Evolutionary conservation across 1,284 basidiomycete species (phyloP).

Genomic region (Coniferiporia sulphurascens): DNA sequence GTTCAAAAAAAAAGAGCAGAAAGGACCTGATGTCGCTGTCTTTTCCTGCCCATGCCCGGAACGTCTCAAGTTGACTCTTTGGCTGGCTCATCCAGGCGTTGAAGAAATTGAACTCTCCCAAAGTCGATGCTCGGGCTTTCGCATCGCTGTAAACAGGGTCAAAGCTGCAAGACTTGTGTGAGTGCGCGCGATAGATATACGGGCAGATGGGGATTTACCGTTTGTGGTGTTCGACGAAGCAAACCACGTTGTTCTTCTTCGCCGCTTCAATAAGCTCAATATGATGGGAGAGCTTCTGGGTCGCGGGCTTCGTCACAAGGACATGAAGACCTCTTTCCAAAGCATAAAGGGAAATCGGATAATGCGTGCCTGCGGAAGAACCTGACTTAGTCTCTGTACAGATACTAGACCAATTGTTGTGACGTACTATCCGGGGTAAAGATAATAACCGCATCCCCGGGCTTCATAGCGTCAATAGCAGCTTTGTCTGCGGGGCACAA

Average conservation of each 20-base stretch:
- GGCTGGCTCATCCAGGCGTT: slow-evolving; percentile 93
- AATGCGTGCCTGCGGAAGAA: slow-evolving; percentile 67
- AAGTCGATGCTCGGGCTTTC: slow-evolving; percentile 62
- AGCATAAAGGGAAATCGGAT: slow-evolving; percentile 80
- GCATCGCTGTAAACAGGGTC: slow-evolving; percentile 94
- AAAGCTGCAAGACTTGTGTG: slow-evolving; percentile 44
- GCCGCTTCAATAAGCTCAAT: slow-evolving; percentile 72
- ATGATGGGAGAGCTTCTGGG: slow-evolving; percentile 81
- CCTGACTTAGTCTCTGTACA: slow-evolving; percentile 8
- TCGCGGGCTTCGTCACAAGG: slow-evolving; percentile 89
- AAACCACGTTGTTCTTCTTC: slow-evolving; percentile 74
- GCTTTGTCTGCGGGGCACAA: slow-evolving; percentile 58
- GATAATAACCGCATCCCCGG: slow-evolving; percentile 84
- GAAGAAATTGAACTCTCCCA: slow-evolving; percentile 93
- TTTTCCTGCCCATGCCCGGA: slow-evolving; percentile 91
- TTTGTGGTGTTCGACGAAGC: slow-evolving; percentile 90
- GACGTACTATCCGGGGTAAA: slow-evolving; percentile 81
- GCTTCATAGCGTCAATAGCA: slow-evolving; percentile 75
- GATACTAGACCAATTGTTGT: slow-evolving; percentile 17
- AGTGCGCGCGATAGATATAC: neutral
- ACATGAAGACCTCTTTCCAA: slow-evolving; percentile 83
- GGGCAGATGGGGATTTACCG: slow-evolving; percentile 35
- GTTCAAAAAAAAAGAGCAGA: neutral
- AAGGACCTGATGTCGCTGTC: slow-evolving; percentile 82
- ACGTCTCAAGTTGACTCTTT: slow-evolving; percentile 90